Percentiles rank a stretch among this genome's conserved stretches.
These are phyloP conservation scores for Ilex asprella DNA, from an alignment of 257 asterid species.

Conservation along the genomic window DNA sequence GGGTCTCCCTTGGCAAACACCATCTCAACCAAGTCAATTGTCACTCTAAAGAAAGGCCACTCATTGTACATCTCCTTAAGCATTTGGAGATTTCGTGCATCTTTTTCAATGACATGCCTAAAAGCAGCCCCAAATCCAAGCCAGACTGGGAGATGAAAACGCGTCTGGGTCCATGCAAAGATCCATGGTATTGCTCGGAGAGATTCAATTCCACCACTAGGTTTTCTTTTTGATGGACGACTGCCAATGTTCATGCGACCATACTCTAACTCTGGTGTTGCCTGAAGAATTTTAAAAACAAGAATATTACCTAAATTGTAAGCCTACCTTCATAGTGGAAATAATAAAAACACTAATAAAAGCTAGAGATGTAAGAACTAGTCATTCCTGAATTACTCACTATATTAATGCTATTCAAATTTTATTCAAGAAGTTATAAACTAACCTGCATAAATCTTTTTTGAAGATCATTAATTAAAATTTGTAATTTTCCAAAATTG, in stretches of 20 bases:
- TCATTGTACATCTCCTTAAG: constrained; percentile 82
- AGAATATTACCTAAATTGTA: background rate
- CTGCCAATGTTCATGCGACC: constrained; percentile 97
- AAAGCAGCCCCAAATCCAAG: constrained; percentile 86
- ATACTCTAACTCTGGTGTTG: constrained; percentile 91
- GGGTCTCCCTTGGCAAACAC: constrained; percentile 95
- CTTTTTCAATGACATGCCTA: constrained; percentile 49
- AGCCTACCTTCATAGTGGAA: background rate
- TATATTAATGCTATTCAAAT: background rate
- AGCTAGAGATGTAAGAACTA: background rate
- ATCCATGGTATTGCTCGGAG: constrained; percentile 96
- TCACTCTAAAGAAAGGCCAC: constrained; percentile 97
- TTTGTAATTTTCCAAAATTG: background rate
- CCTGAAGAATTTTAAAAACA: constrained; percentile 29
- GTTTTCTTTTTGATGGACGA: constrained; percentile 86
- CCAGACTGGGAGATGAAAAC: constrained; percentile 97
- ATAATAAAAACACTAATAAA: background rate
- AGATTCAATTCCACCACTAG: constrained; percentile 93
- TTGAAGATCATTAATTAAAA: background rate
- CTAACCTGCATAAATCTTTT: background rate
- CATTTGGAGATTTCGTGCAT: constrained; percentile 57
- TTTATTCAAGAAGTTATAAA: no score
- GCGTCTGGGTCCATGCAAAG: constrained; percentile 97
- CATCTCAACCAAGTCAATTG: constrained; percentile 90
- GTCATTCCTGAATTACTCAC: background rate